Conservation (phyloP, 257 asterid species). For the Gynochthodes officinalis region DNA sequence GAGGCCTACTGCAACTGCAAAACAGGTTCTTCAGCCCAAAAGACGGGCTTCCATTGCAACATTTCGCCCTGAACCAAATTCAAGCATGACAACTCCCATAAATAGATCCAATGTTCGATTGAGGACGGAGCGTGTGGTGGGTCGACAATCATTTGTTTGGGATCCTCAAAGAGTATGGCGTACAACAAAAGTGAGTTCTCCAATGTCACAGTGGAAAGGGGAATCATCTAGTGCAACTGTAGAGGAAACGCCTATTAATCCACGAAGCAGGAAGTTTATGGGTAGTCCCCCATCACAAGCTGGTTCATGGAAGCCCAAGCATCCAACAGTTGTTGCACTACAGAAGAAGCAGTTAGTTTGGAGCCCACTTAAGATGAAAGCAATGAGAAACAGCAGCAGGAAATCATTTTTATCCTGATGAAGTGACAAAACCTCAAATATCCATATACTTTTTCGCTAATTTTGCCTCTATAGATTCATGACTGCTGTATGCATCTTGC, state of each 20-base stretch:
- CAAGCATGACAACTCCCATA: slow-evolving; percentile 43
- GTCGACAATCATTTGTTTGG: slow-evolving; percentile 73
- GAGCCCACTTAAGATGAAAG: slow-evolving; percentile 42
- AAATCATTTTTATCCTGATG: slow-evolving; percentile 27
- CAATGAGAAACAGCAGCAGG: slow-evolving; percentile 26
- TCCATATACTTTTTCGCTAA: neutral
- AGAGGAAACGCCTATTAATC: slow-evolving; percentile 53
- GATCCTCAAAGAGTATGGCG: slow-evolving; percentile 76
- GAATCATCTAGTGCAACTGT: slow-evolving; percentile 24
- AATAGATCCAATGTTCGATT: slow-evolving; percentile 32
- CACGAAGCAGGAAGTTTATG: slow-evolving; percentile 54
- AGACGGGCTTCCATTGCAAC: slow-evolving; percentile 86
- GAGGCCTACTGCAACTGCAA: slow-evolving; percentile 44
- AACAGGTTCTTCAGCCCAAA: slow-evolving; percentile 56
- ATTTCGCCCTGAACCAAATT: slow-evolving; percentile 43
- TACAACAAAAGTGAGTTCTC: slow-evolving; percentile 58
- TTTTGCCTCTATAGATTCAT: neutral
- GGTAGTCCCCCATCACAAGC: slow-evolving; percentile 48
- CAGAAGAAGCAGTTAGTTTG: slow-evolving; percentile 39
- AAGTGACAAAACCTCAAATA: neutral
- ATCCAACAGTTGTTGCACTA: slow-evolving; percentile 42
- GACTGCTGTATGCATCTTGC: slow-evolving; percentile 13
- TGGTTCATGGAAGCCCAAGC: slow-evolving; percentile 47
- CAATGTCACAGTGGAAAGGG: slow-evolving; percentile 44
- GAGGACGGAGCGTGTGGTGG: slow-evolving; percentile 48